A percentile compares a stretch with the other conserved stretches of the same genome.
phyloP scores from a whole-genome alignment of 495 filamentous ascomycete species.

The Aspergillus baeticus region DNA sequence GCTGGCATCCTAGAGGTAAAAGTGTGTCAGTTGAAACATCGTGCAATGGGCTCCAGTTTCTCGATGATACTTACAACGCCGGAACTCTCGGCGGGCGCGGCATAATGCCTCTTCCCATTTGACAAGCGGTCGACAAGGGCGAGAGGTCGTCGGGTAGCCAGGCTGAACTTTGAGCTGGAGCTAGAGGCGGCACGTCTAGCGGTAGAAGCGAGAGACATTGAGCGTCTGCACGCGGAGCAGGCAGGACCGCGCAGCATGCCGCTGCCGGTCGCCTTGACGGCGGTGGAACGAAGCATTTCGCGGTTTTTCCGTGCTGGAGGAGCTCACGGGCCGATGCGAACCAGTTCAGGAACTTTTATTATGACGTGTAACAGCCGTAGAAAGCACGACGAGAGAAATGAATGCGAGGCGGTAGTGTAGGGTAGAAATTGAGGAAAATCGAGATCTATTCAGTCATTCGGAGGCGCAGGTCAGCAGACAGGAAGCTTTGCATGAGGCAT shows the following conservation, averaged over 20 bases:
- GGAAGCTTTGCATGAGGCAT: constrained; percentile 29
- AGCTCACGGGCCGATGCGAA: constrained; percentile 12
- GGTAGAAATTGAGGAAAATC: neutral
- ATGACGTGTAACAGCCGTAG: constrained; percentile 5
- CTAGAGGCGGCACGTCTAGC: constrained; percentile 35
- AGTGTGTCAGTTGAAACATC: constrained; percentile 27
- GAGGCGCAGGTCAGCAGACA: constrained; percentile 18
- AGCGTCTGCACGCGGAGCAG: constrained; percentile 42
- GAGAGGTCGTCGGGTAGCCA: constrained; percentile 43
- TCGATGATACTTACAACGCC: constrained; percentile 37
- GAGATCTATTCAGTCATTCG: constrained; percentile 8
- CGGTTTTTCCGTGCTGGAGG: constrained; percentile 26
- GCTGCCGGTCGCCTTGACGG: constrained; percentile 49
- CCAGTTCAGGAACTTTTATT: constrained; percentile 3
- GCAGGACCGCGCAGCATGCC: constrained; percentile 51
- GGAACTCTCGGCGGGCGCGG: constrained; percentile 48
- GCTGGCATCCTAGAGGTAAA: constrained; percentile 63
- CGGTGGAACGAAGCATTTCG: constrained; percentile 47
- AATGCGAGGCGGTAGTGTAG: neutral
- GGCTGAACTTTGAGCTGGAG: constrained; percentile 45
- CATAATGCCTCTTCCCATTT: constrained; percentile 51
- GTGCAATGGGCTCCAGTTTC: neutral
- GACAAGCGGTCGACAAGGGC: constrained; percentile 39
- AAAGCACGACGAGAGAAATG: neutral
- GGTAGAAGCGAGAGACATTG: constrained; percentile 47